phyloP scores from a whole-genome alignment of 352 stramenopile genomes.

The Pythium aquatile region DNA sequence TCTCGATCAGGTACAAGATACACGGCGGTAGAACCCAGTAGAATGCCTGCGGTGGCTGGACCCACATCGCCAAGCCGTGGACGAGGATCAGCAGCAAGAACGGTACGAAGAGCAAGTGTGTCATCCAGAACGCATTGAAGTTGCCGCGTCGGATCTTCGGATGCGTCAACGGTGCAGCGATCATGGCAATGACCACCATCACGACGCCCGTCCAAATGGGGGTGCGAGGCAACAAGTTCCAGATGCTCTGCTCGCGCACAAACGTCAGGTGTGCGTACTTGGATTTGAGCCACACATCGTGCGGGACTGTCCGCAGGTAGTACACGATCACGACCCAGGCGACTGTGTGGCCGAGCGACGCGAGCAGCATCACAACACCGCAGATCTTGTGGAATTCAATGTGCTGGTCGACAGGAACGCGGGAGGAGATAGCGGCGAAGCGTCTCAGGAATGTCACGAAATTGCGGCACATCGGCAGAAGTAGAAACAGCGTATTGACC shows the following conservation, averaged over 20 bases:
- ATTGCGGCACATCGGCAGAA: constrained; percentile 74
- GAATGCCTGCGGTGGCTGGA: constrained; percentile 50
- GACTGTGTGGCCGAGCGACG: constrained; percentile 50
- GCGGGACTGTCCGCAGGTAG: constrained; percentile 41
- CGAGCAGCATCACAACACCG: constrained; percentile 59
- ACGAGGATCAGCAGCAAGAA: constrained; percentile 68
- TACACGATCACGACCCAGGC: constrained; percentile 60
- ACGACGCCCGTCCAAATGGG: constrained; percentile 62
- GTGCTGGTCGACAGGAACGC: constrained; percentile 65
- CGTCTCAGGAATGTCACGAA: constrained; percentile 58
- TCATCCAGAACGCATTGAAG: constrained; percentile 52
- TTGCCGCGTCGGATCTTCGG: constrained; percentile 48
- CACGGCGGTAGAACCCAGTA: constrained; percentile 57
- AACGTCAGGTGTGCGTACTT: constrained; percentile 45
- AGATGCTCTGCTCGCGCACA: constrained; percentile 49
- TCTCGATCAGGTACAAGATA: constrained; percentile 61
- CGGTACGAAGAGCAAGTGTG: constrained; percentile 63
- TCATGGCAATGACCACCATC: constrained; percentile 55
- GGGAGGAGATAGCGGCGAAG: constrained; percentile 33
- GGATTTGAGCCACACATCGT: constrained; percentile 41
- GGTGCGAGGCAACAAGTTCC: constrained; percentile 40
- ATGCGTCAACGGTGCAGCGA: constrained; percentile 48
- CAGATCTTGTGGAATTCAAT: constrained; percentile 81
- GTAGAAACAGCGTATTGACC: constrained; percentile 70
- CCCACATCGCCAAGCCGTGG: constrained; percentile 60